Conservation (phyloP, 805 yeast species). For the Candida takata region DNA sequence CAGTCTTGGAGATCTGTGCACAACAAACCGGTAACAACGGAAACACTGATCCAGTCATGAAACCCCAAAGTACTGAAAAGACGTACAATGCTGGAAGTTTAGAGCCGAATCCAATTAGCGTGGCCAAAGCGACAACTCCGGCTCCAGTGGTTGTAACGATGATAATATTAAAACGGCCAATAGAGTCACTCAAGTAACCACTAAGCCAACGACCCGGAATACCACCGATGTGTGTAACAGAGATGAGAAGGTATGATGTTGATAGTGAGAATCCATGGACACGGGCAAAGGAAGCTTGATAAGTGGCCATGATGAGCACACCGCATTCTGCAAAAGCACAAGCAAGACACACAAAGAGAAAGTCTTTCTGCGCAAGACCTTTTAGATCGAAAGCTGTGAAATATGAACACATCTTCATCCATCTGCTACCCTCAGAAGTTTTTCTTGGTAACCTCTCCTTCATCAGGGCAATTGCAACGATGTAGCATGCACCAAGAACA, state of each 20-base stretch:
- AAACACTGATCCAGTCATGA: constrained; percentile 42
- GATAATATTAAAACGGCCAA: constrained; percentile 44
- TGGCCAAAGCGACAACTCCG: constrained; percentile 27
- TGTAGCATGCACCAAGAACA: constrained; percentile 30
- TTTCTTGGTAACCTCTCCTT: constrained; percentile 33
- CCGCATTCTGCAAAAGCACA: constrained; percentile 40
- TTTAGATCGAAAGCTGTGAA: constrained; percentile 25
- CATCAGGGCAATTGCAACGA: constrained; percentile 27
- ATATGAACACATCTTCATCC: constrained; percentile 21
- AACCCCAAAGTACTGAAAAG: constrained; percentile 43
- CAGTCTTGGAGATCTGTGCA: constrained; percentile 47
- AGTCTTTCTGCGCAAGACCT: constrained; percentile 38
- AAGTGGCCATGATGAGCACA: constrained; percentile 38
- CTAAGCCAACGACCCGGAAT: constrained; percentile 29
- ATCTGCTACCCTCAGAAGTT: constrained; percentile 19
- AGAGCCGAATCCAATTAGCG: constrained; percentile 34
- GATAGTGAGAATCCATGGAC: constrained; percentile 19
- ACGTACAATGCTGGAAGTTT: constrained; percentile 24
- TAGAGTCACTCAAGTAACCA: constrained; percentile 28
- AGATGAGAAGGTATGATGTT: constrained; percentile 33
- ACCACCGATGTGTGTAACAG: constrained; percentile 31
- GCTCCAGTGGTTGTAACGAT: constrained; percentile 26
- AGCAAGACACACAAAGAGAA: constrained; percentile 33
- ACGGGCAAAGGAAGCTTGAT: constrained; percentile 40
- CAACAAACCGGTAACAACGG: constrained; percentile 35